Evolutionary conservation across 2,329 filamentous ascomycete genomes (phyloP), one percentile per base, ranked within the genome.

Genomic region (Aureobasidium zeae): DNA sequence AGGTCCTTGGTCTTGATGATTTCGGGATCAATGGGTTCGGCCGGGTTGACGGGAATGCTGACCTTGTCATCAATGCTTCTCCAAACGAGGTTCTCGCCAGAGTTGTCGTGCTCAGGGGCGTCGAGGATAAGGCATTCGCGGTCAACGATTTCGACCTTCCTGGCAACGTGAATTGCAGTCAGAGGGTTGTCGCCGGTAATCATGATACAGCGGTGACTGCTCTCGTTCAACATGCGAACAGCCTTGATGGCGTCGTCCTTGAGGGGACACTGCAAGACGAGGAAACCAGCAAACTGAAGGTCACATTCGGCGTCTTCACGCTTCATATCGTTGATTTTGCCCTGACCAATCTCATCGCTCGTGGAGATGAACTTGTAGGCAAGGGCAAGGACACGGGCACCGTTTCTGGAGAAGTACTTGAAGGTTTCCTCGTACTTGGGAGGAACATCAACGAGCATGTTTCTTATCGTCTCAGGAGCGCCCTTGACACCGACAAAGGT

Each of bases 171-270:
- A 9, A 94, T 86, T 52, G 91, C 91, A 29, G 91, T 98, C 41
- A 98, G 74, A 10, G 91, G 89, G 62, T 98, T 98, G 63, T 98
- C 91, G 60, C 91, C 91, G 48, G 91, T 98, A 53, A 98, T 98
- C 91, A 98, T 98, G 54, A 98, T 84, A 34, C 94, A 87, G 55
- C 91, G 86, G 64, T 98, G 91, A 66, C 88, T 96, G 65, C 89
- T 96, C 70, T 98, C 91, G 60, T 95, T 98, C 55, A 98, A 75
- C 86, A 96, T 95, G 52, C 83, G 86, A 29, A 98, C 86, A 28
- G 91, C 81, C 61, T 91, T 81, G 66, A 93, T 84, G 34, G 91
- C 91, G 62, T 98, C 91, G 19, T 94, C 88, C 67, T 98, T 98
- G 46, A 98, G 73, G 4, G 91, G 91, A 57, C 87, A 95, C 63